These are phyloP conservation scores for Marasmius fiardii DNA, from an alignment of 1,284 basidiomycete species.

Conservation along the genomic window DNA sequence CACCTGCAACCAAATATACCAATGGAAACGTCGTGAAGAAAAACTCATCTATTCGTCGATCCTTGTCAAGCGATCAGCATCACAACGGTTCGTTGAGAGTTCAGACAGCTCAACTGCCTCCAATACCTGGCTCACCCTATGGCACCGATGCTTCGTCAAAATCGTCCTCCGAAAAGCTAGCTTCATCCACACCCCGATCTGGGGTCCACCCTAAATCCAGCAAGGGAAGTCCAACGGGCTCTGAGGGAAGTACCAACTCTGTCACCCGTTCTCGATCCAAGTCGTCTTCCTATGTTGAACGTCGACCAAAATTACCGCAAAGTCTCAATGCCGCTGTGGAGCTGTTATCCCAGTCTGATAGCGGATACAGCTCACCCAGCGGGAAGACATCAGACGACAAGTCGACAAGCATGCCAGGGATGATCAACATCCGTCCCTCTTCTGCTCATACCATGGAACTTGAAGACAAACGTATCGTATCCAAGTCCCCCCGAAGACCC, in stretches of 20 bases:
- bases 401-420: not conserved
- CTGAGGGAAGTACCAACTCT: slow-evolving; percentile 1
- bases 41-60: slow-evolving; percentile 30
- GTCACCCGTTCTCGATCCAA: slow-evolving; percentile 33
- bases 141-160: slow-evolving; percentile 42
- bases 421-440: slow-evolving; percentile 17
- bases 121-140: slow-evolving; percentile 61
- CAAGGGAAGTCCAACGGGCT: slow-evolving; percentile 4
- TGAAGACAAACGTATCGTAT: slow-evolving; percentile 26
- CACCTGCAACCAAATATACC: not conserved
- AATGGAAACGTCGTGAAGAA: slow-evolving; percentile 16
- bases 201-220: not conserved
- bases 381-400: not conserved
- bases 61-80: slow-evolving; percentile 35
- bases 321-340: slow-evolving; percentile 57
- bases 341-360: slow-evolving; percentile 51
- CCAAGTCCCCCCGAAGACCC: slow-evolving; percentile 40
- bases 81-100: slow-evolving; percentile 11
- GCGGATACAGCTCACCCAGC: slow-evolving; percentile 25
- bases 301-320: slow-evolving; percentile 46
- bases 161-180: not conserved
- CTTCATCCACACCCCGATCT: slow-evolving; percentile 25
- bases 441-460: too few species aligned
- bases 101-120: slow-evolving; percentile 41
- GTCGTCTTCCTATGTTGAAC: slow-evolving; percentile 45